A percentile compares a stretch with the other conserved stretches of the same genome.
These are phyloP conservation scores for Zasmidium citrigriseum DNA, from an alignment of 2,329 filamentous ascomycete species.

Conservation along the genomic window DNA sequence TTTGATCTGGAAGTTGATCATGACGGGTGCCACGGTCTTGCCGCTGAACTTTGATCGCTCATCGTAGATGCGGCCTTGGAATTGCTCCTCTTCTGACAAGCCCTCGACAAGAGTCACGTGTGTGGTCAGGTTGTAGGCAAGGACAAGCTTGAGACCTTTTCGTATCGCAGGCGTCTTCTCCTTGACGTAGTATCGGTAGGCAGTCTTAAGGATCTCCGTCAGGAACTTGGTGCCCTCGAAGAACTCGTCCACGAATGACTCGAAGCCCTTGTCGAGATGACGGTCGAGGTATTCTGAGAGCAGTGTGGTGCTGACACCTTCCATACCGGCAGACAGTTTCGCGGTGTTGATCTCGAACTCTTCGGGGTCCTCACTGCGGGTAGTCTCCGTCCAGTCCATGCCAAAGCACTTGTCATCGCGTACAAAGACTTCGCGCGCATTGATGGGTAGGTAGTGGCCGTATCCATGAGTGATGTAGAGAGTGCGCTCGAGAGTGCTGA, in stretches of 20 bases:
- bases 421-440: conserved; percentile 90
- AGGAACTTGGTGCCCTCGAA: conserved; percentile 95
- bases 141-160: conserved; percentile 90
- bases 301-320: conserved; percentile 78
- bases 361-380: conserved; percentile 62
- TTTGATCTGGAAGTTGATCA: conserved; percentile 99
- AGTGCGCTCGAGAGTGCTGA: conserved; percentile 61
- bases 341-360: conserved; percentile 86
- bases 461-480: conserved; percentile 97
- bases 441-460: conserved; percentile 87
- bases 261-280: conserved; percentile 89
- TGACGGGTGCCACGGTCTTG: conserved; percentile 89
- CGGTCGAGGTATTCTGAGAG: conserved; percentile 92
- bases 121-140: conserved; percentile 92
- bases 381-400: conserved; percentile 91
- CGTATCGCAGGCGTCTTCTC: conserved; percentile 87
- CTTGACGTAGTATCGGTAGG: conserved; percentile 87
- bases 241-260: conserved; percentile 92
- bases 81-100: conserved; percentile 73
- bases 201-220: conserved; percentile 94
- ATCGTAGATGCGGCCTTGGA: conserved; percentile 83
- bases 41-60: conserved; percentile 84
- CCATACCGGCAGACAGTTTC: conserved; percentile 83
- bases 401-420: conserved; percentile 90
- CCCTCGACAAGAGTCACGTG: conserved; percentile 95